Conservation (phyloP, 2,329 filamentous ascomycete genomes). For the Fusarium sp. region DNA sequence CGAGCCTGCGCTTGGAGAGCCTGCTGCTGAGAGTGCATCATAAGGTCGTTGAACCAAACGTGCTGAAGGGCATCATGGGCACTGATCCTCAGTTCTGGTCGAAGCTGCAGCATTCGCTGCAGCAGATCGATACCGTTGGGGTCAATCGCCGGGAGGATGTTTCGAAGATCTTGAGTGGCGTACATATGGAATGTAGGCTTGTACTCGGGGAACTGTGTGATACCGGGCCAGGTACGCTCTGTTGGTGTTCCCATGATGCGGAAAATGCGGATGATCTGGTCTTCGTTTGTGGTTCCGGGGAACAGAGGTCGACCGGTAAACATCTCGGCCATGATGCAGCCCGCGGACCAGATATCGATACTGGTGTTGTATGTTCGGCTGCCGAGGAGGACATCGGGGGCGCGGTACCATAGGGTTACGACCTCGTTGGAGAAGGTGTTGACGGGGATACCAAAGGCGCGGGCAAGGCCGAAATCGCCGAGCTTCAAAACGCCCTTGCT, state of each 20-base stretch:
- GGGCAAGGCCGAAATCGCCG: conserved; percentile 91
- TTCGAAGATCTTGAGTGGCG: conserved; percentile 87
- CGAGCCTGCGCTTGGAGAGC: conserved; percentile 55
- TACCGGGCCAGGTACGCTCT: conserved; percentile 94
- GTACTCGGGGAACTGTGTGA: conserved; percentile 96
- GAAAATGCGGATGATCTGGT: conserved; percentile 97
- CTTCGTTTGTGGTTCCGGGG: conserved; percentile 97
- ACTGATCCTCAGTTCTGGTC: conserved; percentile 90
- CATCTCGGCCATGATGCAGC: conserved; percentile 99
- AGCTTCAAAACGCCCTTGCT: conserved; percentile 89
- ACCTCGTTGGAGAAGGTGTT: conserved; percentile 99
- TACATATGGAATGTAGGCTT: conserved; percentile 95
- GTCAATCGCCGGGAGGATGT: conserved; percentile 91
- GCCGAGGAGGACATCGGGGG: conserved; percentile 92
- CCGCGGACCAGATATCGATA: conserved; percentile 99
- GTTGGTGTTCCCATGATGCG: conserved; percentile 98
- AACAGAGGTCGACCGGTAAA: conserved; percentile 96
- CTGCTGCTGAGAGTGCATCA: conserved; percentile 62
- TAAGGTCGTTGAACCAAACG: conserved; percentile 87
- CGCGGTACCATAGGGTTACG: conserved; percentile 96
- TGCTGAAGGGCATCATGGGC: conserved; percentile 88
- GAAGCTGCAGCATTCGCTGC: conserved; percentile 88
- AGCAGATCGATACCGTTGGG: conserved; percentile 86
- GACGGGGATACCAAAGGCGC: conserved; percentile 95
- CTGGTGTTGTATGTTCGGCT: conserved; percentile 98